phyloP scores from a whole-genome alignment of 2,329 filamentous ascomycete species.

The Amauroascus niger region DNA sequence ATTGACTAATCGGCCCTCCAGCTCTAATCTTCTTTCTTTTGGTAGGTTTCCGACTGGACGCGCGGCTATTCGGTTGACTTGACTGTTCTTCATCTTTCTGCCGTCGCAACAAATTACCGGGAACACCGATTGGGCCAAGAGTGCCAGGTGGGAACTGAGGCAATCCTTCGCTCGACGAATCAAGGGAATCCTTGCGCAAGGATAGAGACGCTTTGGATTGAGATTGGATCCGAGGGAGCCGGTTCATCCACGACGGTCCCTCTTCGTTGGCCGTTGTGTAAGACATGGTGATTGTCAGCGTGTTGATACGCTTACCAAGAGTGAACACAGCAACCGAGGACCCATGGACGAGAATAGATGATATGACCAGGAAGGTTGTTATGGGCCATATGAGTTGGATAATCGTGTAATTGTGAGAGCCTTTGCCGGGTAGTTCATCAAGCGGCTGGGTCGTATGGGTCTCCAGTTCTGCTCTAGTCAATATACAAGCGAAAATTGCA shows the following conservation, averaged over 20 bases:
- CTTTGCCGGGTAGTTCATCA: slow-evolving; percentile 44
- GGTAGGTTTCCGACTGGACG: slow-evolving; percentile 42
- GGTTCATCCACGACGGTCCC: slow-evolving; percentile 88
- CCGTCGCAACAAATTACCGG: slow-evolving; percentile 69
- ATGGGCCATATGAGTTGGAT: slow-evolving; percentile 92
- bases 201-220: slow-evolving; percentile 74
- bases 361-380: slow-evolving; percentile 83
- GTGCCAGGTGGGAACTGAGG: slow-evolving; percentile 57
- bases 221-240: slow-evolving; percentile 72
- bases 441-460: slow-evolving; percentile 65
- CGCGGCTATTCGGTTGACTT: slow-evolving; percentile 45
- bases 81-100: slow-evolving; percentile 66
- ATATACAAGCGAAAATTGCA: slow-evolving; percentile 87
- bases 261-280: slow-evolving; percentile 87
- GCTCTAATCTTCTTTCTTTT: slow-evolving; percentile 58
- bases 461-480: slow-evolving; percentile 87
- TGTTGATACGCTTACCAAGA: slow-evolving; percentile 95
- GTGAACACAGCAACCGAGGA: slow-evolving; percentile 98
- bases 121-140: slow-evolving; percentile 60
- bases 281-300: slow-evolving; percentile 85
- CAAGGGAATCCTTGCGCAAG: slow-evolving; percentile 56
- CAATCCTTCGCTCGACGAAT: slow-evolving; percentile 48
- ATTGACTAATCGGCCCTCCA: slow-evolving; percentile 80
- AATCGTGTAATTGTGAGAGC: slow-evolving; percentile 56
- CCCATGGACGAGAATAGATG: slow-evolving; percentile 89